phyloP scores from a whole-genome alignment of 768 basidiomycete species.

The Suillus lakei region DNA sequence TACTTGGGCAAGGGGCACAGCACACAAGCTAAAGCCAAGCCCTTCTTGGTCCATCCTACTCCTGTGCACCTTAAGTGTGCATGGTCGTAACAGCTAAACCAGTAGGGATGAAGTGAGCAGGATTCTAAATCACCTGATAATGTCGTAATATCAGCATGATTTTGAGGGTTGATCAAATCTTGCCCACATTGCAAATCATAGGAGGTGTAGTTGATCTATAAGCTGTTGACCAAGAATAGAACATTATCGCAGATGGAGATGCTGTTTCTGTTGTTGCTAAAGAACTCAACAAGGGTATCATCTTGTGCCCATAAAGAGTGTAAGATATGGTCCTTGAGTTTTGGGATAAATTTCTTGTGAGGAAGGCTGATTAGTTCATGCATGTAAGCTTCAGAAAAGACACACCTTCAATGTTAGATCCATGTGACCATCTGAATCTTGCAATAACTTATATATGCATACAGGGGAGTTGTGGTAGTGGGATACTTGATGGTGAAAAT shows the following conservation, averaged over 20 bases:
- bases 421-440: too few species aligned
- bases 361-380: not conserved
- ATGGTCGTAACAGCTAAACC: too few species aligned
- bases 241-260: constrained; percentile 19
- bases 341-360: constrained; percentile 16
- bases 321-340: constrained; percentile 21
- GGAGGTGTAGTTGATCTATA: constrained; percentile 38
- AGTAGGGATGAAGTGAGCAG: constrained; percentile 29
- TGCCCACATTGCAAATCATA: constrained; percentile 31
- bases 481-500: not conserved
- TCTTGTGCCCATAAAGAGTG: constrained; percentile 12
- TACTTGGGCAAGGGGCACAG: too few species aligned
- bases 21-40: too few species aligned
- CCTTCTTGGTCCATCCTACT: too few species aligned
- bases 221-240: constrained; percentile 24
- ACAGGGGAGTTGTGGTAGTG: constrained; percentile 8
- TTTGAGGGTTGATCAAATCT: constrained; percentile 23
- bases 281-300: constrained; percentile 15
- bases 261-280: constrained; percentile 9
- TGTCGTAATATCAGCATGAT: constrained; percentile 27
- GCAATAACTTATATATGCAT: too few species aligned
- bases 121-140: constrained; percentile 15
- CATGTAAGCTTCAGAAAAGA: not conserved
- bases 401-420: constrained; percentile 19
- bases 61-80: too few species aligned